These are phyloP conservation scores for Lotmaria passim DNA, from an alignment of 208 protist species.

Conservation along the genomic window DNA sequence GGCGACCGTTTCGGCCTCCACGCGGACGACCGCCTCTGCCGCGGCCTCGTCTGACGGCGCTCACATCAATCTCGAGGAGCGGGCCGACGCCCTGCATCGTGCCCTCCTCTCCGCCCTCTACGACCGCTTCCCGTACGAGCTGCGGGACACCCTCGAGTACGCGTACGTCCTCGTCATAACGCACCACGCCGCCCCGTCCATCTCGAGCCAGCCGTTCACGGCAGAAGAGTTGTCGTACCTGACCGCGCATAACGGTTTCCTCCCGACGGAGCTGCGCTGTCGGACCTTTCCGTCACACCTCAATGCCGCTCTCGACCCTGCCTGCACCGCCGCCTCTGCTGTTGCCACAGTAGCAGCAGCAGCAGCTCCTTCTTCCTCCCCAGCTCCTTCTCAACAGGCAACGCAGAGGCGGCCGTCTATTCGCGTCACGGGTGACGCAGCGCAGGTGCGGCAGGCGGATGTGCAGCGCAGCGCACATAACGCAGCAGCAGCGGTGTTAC, in stretches of 20 bases:
- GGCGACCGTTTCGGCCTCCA: constrained; percentile 10
- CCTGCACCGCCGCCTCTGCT: neutral
- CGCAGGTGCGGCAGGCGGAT: neutral
- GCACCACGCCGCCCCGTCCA: constrained; percentile 45
- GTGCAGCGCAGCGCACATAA: neutral
- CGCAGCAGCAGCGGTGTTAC: constrained; percentile 8
- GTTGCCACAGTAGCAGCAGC: neutral
- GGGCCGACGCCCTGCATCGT: constrained; percentile 56
- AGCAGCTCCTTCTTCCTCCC: neutral
- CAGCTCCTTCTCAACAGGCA: neutral
- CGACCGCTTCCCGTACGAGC: constrained; percentile 73
- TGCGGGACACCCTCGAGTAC: constrained; percentile 60
- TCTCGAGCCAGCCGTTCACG: constrained; percentile 35
- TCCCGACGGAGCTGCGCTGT: constrained; percentile 48
- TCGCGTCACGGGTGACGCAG: constrained; percentile 18
- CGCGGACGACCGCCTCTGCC: neutral
- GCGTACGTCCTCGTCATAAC: constrained; percentile 72
- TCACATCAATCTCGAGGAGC: constrained; percentile 48
- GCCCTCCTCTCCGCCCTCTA: constrained; percentile 57
- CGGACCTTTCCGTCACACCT: constrained; percentile 75
- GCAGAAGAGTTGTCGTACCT: constrained; percentile 47
- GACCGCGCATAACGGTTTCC: constrained; percentile 39
- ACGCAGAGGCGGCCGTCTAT: constrained; percentile 9
- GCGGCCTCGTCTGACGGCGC: neutral
- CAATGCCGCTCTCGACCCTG: constrained; percentile 41